Base-by-base conservation (phyloP, 805 yeast genomes). In the Hanseniaspora vineae region DNA sequence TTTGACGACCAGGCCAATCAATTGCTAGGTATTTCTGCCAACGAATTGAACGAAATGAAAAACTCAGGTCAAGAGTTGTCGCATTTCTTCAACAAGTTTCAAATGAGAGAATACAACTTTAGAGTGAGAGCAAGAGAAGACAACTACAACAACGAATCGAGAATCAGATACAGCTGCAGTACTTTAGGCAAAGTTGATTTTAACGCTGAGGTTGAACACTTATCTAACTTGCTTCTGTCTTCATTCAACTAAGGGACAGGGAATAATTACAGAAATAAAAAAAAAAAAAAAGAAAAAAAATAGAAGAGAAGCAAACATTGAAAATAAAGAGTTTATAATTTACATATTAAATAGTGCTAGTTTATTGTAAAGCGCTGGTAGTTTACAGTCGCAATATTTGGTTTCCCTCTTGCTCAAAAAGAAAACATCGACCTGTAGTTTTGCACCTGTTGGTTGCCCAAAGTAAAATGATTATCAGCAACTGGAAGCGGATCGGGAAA, bases 111-210 rank as follows among this genome's bases (percentile, higher is more conserved):
- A 62, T 85, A 64, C 58, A 73, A 73, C 35, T 82, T 92, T 65
- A 77, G 94, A 64, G 62, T 89, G 46, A 78, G 84, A 58, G 96
- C 95, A 13, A 77, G 80, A 60, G 84, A 78, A 58, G 97, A 92
- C 58, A 78, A 75, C 51, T 92, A 85, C 64, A 83, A 88, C 56
- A 95, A 88, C 46, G 76, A 74, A 44, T 73, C 76, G 31, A 76
- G 90, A 62, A 78, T 85, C 15, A 77, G 96, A 61, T 86, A 81
- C 61, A 81, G 81, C 48, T 84, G 77, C 2, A 68, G 77, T 44
- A 71, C 74, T 14, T 54, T 81, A 29, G 69, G 70, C 46, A 69
- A 69, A 39, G 57, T 84, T 46, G 78, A 81, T 55, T 81, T 62
- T 58, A 67, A 66, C 48, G 71, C 71, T 33, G 94, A 84, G 63